Conservation (phyloP, 306 rosid genomes). For the Luffa acutangula region DNA sequence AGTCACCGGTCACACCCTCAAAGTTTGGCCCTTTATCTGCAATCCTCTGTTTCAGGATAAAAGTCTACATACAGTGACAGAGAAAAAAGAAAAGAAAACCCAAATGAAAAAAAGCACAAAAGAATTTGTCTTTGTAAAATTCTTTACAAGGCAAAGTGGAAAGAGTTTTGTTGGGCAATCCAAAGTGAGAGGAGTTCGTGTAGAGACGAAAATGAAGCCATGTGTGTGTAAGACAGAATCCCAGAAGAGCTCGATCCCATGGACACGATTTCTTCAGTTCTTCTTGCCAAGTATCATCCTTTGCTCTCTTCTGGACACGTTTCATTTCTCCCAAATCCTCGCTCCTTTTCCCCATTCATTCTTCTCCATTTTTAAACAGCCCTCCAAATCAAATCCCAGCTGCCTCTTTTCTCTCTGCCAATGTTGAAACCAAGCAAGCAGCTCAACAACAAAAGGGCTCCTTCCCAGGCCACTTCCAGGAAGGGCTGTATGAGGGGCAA, state of each 20-base stretch:
- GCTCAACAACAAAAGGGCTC: slow-evolving; percentile 24
- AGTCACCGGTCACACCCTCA: neutral
- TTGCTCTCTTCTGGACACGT: slow-evolving; percentile 50
- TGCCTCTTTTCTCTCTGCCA: no score
- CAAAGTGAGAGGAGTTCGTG: slow-evolving; percentile 18
- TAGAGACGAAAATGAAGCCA: slow-evolving; percentile 37
- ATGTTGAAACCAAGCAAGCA: slow-evolving; percentile 24
- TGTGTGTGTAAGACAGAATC: slow-evolving; percentile 41
- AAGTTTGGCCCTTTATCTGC: neutral
- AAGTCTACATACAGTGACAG: neutral
- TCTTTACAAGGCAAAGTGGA: neutral
- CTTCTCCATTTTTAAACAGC: neutral
- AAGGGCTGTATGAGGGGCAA: slow-evolving; percentile 94
- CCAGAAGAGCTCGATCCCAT: slow-evolving; percentile 27
- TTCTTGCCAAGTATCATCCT: slow-evolving; percentile 56
- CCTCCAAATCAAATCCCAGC: neutral
- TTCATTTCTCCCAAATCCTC: slow-evolving; percentile 21
- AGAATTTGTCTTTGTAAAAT: neutral
- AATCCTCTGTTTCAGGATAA: neutral
- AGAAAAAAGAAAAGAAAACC: neutral
- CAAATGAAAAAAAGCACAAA: neutral
- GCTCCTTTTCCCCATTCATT: neutral
- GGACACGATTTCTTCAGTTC: slow-evolving; percentile 56
- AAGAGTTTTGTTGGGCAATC: slow-evolving; percentile 21
- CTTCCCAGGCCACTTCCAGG: slow-evolving; percentile 51